Evolutionary conservation across 2,329 filamentous ascomycete genomes (phyloP).

Genomic region (Hypoxylon sp.): DNA sequence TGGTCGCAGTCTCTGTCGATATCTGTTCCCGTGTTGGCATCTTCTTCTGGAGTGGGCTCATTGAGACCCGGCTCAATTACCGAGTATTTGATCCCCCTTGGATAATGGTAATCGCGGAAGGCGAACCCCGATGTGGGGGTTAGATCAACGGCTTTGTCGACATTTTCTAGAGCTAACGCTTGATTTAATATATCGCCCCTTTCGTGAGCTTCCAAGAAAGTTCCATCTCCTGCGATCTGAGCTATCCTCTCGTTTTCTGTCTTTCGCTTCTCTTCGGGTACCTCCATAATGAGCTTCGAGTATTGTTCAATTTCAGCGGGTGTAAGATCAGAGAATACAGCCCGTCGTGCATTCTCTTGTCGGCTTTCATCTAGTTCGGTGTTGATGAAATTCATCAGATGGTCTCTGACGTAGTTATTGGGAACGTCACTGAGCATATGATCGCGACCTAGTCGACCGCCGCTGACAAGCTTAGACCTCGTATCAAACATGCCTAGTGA

Average conservation of each 20-base stretch:
- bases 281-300: slow-evolving; percentile 25
- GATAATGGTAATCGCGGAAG: slow-evolving; percentile 9
- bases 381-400: slow-evolving; percentile 40
- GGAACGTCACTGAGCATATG: slow-evolving; percentile 42
- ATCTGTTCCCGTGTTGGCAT: slow-evolving; percentile 6
- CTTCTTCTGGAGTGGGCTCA: background rate
- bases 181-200: background rate
- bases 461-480: slow-evolving; percentile 6
- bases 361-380: slow-evolving; percentile 25
- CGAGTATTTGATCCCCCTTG: slow-evolving; percentile 1
- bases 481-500: background rate
- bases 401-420: slow-evolving; percentile 36
- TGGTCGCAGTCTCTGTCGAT: slow-evolving; percentile 42
- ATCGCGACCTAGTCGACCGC: slow-evolving; percentile 35
- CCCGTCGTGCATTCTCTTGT: slow-evolving; percentile 19
- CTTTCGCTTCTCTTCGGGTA: background rate
- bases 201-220: background rate
- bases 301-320: slow-evolving; percentile 34
- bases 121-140: slow-evolving; percentile 27
- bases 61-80: slow-evolving; percentile 4
- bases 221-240: background rate
- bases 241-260: background rate
- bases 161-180: slow-evolving; percentile 6
- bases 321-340: slow-evolving; percentile 40
- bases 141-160: slow-evolving; percentile 28